A percentile compares a stretch with the other conserved stretches of the same genome.
Evolutionary conservation across 2,329 filamentous ascomycete genomes (phyloP).

Genomic region (Stromatinia cepivora): DNA sequence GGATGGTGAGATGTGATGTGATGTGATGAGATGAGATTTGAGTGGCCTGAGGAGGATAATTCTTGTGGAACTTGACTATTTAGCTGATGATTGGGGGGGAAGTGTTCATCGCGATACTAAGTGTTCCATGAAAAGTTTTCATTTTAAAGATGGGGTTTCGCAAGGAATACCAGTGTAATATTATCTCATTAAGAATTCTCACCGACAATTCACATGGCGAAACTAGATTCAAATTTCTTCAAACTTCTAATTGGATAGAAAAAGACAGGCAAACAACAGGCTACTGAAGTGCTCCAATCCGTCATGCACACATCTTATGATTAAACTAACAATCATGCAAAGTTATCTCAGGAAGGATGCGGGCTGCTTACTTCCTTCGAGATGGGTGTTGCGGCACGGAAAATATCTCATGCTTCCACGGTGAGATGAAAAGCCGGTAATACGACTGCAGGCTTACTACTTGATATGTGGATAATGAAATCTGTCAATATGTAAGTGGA

Average conservation of each 20-base stretch:
- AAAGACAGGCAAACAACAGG: background rate
- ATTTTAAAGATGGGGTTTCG: background rate
- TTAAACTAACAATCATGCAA: background rate
- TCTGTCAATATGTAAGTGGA: slow-evolving; percentile 10
- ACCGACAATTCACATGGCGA: slow-evolving; percentile 6
- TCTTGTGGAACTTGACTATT: slow-evolving; percentile 1
- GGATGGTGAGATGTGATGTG: slow-evolving; percentile 1
- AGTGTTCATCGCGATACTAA: background rate
- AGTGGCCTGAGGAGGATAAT: background rate
- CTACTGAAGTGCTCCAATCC: background rate
- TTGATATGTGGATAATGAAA: slow-evolving; percentile 1
- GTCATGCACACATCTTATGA: slow-evolving; percentile 6
- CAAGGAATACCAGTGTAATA: background rate
- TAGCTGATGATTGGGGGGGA: background rate
- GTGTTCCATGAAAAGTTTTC: background rate
- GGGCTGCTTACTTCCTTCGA: slow-evolving; percentile 10
- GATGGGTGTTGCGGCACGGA: slow-evolving; percentile 9
- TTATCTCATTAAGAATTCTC: slow-evolving; percentile 9
- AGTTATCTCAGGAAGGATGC: background rate
- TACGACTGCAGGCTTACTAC: slow-evolving; percentile 19
- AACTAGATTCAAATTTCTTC: background rate
- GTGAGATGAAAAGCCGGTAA: slow-evolving; percentile 11
- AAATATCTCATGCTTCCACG: background rate
- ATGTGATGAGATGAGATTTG: slow-evolving; percentile 12
- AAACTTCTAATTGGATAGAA: background rate